Base-by-base conservation (phyloP, 129 eudicot species). In the Mikania micrantha region DNA sequence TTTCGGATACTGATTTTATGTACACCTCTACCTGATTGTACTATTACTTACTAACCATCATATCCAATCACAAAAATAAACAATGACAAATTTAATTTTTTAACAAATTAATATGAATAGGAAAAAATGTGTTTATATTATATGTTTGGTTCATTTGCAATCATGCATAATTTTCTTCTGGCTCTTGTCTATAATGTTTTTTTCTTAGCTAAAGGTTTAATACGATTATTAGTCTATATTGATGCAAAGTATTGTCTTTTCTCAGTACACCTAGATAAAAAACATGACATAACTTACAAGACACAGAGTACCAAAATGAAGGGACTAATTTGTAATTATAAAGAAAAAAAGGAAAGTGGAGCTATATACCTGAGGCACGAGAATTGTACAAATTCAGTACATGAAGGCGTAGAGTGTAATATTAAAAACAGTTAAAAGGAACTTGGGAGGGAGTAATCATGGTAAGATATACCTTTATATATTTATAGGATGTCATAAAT, bases 381-480 rank as follows among this genome's bases (percentile, higher is more conserved):
- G 9, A 34, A 21, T 24, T 68, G 24, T 0, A 34, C 39, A 15
- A 34, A 32, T 15, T 68, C 21, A 3, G 13, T 50, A 50, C 24
- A 68, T 22, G 28, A 35, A 68, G 73, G 63, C 40, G 49, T 35
- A 36, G 17, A 22, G 3, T 53, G 64, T 53, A 68, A 36, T 35
- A 53, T 20, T 4, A 53, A 8, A 67, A 12, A 36, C 64, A 69
- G 64, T 53, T 69, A 38, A 69, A 69, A 52, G 53, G 38, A n/a
- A n/a, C n/a, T n/a, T 69, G 38, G 52, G 74, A 22, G 64, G 38
- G 64, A 69, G 22, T 38, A 69, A 69, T 69, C 74, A 50, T 68
- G 19, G 24, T 49, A 22, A 31, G 73, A 68, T 68, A 47, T 17
- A 5, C 24, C 17, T 44, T 35, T 53, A 24, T 67, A 52, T 69